Evolutionary conservation across 495 filamentous ascomycete species (phyloP).

Genomic region (Neurospora sp.): DNA sequence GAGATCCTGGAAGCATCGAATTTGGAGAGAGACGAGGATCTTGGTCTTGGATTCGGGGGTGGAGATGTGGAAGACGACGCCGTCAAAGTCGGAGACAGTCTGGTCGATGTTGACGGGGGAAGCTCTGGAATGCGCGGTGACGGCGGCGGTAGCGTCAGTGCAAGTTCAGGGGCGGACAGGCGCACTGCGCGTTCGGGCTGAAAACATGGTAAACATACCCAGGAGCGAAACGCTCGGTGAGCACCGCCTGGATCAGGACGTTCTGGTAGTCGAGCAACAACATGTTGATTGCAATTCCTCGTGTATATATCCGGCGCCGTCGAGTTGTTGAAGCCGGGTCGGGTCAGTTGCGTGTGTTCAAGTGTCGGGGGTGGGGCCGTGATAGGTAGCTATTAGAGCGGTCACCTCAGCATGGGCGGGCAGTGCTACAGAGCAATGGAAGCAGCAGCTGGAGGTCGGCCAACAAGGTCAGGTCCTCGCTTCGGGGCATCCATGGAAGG

Average conservation of each 20-base stretch:
- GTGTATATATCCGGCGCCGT: neutral
- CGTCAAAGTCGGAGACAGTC: constrained; percentile 95
- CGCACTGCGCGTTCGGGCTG: neutral
- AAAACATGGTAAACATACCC: constrained; percentile 47
- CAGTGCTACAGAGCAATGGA: neutral
- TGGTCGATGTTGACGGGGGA: constrained; percentile 86
- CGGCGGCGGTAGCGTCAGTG: constrained; percentile 7
- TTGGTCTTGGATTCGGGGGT: constrained; percentile 87
- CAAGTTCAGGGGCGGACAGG: constrained; percentile 1
- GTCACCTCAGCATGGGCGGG: neutral
- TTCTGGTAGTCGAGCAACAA: constrained; percentile 98
- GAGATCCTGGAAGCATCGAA: constrained; percentile 90
- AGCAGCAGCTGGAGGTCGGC: neutral
- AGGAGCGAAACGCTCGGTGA: constrained; percentile 80
- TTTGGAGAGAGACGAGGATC: constrained; percentile 84
- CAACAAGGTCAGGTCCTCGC: neutral
- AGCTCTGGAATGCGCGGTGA: constrained; percentile 43
- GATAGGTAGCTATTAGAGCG: neutral
- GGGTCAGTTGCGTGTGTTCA: constrained; percentile 3
- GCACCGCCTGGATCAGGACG: constrained; percentile 87
- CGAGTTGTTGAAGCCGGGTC: neutral
- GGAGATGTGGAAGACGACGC: constrained; percentile 93
- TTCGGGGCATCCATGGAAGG: neutral
- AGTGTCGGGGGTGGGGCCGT: neutral
- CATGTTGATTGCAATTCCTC: constrained; percentile 45